Evolutionary conservation across 2,329 filamentous ascomycete species (phyloP).

Genomic region (Blastomyces gilchristii): DNA sequence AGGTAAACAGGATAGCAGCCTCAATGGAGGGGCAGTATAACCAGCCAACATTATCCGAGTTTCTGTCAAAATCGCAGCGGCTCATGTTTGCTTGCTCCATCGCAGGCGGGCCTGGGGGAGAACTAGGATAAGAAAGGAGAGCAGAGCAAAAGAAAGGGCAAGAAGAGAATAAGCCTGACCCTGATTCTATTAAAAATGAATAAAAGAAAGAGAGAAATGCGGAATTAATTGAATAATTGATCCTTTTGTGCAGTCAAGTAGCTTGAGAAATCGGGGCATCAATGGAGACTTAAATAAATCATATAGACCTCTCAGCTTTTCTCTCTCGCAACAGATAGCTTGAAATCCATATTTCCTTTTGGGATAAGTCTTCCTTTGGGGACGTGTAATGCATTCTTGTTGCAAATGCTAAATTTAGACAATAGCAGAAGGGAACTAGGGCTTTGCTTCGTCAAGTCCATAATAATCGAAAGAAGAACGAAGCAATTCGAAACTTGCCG

Average conservation of each 20-base stretch:
- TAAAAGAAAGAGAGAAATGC: too few relatives aligned
- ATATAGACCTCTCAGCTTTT: neutral
- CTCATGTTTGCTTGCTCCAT: constrained; percentile 1
- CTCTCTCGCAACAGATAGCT: too few relatives aligned
- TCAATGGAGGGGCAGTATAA: constrained; percentile 14
- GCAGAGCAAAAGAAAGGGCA: neutral
- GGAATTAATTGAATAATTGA: too few relatives aligned
- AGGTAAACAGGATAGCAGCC: constrained; percentile 13
- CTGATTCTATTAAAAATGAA: neutral
- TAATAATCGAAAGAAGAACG: neutral
- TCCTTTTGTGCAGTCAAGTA: neutral
- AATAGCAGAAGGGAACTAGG: too few relatives aligned
- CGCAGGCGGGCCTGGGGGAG: neutral
- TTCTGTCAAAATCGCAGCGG: neutral
- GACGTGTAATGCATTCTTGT: neutral
- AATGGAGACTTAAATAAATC: neutral
- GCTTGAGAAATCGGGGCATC: neutral
- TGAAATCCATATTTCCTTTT: too few relatives aligned
- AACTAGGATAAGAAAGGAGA: neutral
- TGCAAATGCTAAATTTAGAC: neutral
- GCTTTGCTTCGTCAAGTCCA: neutral
- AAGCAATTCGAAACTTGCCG: neutral
- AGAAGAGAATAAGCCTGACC: neutral
- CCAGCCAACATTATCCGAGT: constrained; percentile 13
- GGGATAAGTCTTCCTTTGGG: neutral